phyloP scores from a whole-genome alignment of 1,284 basidiomycete genomes.

The Malassezia caprae region DNA sequence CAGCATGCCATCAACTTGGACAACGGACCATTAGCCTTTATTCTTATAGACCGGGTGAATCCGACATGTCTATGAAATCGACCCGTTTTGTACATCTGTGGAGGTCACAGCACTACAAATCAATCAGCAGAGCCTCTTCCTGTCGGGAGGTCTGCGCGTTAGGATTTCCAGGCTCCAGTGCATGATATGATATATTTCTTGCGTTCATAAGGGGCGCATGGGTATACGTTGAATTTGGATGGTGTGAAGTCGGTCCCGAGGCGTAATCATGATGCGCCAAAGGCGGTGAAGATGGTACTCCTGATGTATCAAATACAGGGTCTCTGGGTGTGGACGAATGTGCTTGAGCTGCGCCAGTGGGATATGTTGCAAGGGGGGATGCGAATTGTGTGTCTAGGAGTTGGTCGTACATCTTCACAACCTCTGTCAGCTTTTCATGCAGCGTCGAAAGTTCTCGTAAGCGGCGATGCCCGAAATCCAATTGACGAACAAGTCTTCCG shows the following conservation, averaged over 20 bases:
- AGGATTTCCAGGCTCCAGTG: not conserved
- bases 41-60: not conserved
- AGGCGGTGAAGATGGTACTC: not conserved
- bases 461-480: conserved; percentile 78
- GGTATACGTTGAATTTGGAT: not conserved
- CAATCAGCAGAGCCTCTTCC: conserved; percentile 7
- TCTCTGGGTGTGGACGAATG: not conserved
- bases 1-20: not conserved
- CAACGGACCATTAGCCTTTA: not conserved
- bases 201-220: not conserved
- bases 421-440: conserved; percentile 84
- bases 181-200: not conserved
- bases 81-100: not conserved
- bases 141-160: not conserved
- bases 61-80: not conserved
- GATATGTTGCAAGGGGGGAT: not conserved
- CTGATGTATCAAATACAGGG: not conserved
- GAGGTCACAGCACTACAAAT: not conserved
- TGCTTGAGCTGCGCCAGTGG: not conserved
- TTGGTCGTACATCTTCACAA: conserved; percentile 77
- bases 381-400: conserved; percentile 70
- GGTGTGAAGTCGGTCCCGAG: not conserved
- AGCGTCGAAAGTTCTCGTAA: conserved; percentile 77
- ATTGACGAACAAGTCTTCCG: conserved; percentile 70
- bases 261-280: not conserved